Evolutionary conservation across 2,329 filamentous ascomycete genomes (phyloP), one percentile per base, ranked within the genome.

Genomic region (Monosporascus sp.): DNA sequence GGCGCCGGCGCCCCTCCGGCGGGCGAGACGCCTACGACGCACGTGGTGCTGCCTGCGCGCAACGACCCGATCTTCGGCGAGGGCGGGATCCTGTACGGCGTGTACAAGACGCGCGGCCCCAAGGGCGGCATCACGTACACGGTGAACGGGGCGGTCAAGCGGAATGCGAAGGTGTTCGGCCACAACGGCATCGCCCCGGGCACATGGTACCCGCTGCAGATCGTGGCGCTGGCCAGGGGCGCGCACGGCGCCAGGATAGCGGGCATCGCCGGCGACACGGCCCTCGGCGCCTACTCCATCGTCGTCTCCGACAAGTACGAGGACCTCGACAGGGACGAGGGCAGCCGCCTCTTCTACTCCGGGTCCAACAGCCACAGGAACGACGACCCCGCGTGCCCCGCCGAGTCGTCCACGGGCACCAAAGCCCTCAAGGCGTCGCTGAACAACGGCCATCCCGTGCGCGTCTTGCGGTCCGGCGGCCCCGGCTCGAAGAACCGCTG

Each of bases 401-500:
- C 57, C 7, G 26, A 51, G 1, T 56, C 63, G 0, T 61, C 54
- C 26, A 41, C 37, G 3, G 60, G 60, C 5, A 65, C 62, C 2
- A 58, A 55, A 9, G 53, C 62, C 18, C 56, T 68, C 1, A 60
- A 59, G 22, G 56, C 58, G 2, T 66, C 65, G 1, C 17, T 59
- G 2, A 8, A 2, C 3, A 57, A 45, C 2, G 24, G 51, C 26
- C 48, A 49, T 1, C 61, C 60, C 0, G 59, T 67, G 5, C 65
- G 65, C 20, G 65, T 68, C 15, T 54, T 68, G n/a, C 57, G 65
- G 24, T 59, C 63, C 7, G 63, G 63, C 2, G 58, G 58, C 7
- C 17, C 53, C 11, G 24, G n/a, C 18, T 38, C 26, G 3, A 55
- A 49, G 6, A 52, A 60, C 18, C 20, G 2, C 1, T 56, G 54